Evolutionary conservation across 192 early-diverging fungal genomes (phyloP).

Genomic region (Podila epigama): DNA sequence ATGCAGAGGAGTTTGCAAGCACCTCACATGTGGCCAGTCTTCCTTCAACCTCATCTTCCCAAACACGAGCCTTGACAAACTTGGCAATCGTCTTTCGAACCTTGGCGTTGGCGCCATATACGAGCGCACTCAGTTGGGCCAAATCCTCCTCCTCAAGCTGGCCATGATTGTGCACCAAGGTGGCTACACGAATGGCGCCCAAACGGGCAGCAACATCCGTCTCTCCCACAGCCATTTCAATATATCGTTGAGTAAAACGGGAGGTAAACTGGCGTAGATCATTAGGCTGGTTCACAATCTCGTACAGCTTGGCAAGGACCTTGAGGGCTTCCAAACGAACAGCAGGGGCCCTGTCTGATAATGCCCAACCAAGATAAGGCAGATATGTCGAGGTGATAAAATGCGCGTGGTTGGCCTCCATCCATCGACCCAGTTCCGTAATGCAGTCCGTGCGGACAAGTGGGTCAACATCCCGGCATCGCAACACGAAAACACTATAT

Average conservation of each 20-base stretch:
- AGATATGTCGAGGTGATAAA: constrained; percentile 82
- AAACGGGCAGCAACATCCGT: constrained; percentile 60
- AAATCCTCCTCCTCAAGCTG: constrained; percentile 71
- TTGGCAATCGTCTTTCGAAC: constrained; percentile 72
- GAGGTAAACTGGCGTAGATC: constrained; percentile 69
- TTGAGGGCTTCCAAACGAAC: constrained; percentile 77
- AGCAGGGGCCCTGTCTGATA: constrained; percentile 79
- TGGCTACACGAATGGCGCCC: constrained; percentile 58
- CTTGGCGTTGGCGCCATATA: constrained; percentile 74
- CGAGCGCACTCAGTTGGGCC: constrained; percentile 66
- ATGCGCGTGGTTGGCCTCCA: constrained; percentile 67
- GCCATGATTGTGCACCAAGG: constrained; percentile 53
- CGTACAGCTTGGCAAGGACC: constrained; percentile 66
- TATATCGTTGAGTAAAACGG: constrained; percentile 72
- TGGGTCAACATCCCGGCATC: constrained; percentile 89
- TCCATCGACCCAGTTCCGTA: constrained; percentile 82
- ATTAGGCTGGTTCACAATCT: constrained; percentile 59
- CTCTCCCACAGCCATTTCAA: constrained; percentile 81
- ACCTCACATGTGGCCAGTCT: constrained; percentile 28
- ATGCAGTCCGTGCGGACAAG: constrained; percentile 87
- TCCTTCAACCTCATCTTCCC: constrained; percentile 48
- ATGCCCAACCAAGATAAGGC: constrained; percentile 86
- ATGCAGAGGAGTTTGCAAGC: constrained; percentile 5
- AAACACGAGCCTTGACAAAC: constrained; percentile 57
- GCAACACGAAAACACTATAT: constrained; percentile 84